These are phyloP conservation scores for Byssothecium circinans DNA, from an alignment of 2,329 filamentous ascomycete species.

Conservation along the genomic window DNA sequence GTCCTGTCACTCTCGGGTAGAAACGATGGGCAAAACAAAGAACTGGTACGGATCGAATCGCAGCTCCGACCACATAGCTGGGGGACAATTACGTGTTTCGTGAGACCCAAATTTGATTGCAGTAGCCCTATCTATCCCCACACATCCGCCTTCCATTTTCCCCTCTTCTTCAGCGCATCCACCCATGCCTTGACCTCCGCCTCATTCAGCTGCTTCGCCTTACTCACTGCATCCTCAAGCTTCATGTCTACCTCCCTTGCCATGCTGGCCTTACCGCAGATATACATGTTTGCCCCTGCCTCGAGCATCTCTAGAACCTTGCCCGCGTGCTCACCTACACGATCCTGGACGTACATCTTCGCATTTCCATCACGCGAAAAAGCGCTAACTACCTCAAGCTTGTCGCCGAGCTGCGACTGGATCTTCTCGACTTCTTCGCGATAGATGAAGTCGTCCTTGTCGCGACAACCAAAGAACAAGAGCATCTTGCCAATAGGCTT, in stretches of 20 bases:
- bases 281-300: constrained; percentile 45
- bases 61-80: too few species aligned
- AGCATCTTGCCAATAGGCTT: constrained; percentile 33
- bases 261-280: constrained; percentile 46
- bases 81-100: too few species aligned
- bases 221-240: constrained; percentile 44
- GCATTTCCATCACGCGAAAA: constrained; percentile 23
- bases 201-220: constrained; percentile 44
- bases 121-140: too few species aligned
- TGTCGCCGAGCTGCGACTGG: constrained; percentile 22
- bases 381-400: constrained; percentile 27
- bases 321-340: constrained; percentile 31
- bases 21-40: too few species aligned
- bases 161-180: constrained; percentile 52
- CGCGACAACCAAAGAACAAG: constrained; percentile 39
- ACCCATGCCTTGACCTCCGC: constrained; percentile 50
- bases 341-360: constrained; percentile 46
- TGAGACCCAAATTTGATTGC: too few species aligned
- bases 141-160: constrained; percentile 59
- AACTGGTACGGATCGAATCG: too few species aligned
- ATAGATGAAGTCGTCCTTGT: constrained; percentile 37
- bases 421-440: constrained; percentile 26
- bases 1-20: too few species aligned
- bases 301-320: constrained; percentile 41
- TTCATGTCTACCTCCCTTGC: constrained; percentile 46